These are phyloP conservation scores for Trapa bicornis DNA, from an alignment of 345 rosid species.

Conservation along the genomic window DNA sequence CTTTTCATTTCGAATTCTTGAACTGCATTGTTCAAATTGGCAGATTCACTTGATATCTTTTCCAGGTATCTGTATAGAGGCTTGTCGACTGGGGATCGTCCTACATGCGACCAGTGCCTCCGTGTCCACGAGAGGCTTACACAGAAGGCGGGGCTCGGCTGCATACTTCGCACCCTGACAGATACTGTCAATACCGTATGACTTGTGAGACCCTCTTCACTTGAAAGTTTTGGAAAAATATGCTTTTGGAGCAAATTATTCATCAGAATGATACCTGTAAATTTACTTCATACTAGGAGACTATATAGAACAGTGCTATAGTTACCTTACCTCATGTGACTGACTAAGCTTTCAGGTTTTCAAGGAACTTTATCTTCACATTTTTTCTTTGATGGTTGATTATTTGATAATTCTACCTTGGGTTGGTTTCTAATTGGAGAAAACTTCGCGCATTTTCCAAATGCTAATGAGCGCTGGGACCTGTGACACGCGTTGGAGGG, in stretches of 20 bases:
- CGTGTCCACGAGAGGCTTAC: constrained; percentile 80
- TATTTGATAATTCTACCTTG: no score
- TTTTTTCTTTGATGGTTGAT: no score
- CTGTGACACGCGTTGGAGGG: no score
- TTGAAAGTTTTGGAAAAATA: background rate
- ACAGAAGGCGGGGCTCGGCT: constrained; percentile 81
- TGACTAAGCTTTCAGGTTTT: background rate
- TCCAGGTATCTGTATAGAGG: constrained; percentile 78
- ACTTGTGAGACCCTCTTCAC: constrained; percentile 1
- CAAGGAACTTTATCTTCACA: background rate
- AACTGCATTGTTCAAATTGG: background rate
- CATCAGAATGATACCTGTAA: background rate
- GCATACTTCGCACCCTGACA: constrained; percentile 70
- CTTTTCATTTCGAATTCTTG: background rate
- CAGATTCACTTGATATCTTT: background rate
- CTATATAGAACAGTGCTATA: background rate
- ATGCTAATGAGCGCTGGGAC: no score
- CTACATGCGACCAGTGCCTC: constrained; percentile 85
- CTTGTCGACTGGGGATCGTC: constrained; percentile 80
- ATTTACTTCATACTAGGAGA: background rate
- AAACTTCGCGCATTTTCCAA: no score
- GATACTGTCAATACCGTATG: constrained; percentile 74
- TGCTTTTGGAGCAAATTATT: background rate
- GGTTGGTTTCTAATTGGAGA: no score
- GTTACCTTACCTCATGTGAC: background rate